Conservation (phyloP, 805 yeast species). For the Jamesozyma lodderae region DNA sequence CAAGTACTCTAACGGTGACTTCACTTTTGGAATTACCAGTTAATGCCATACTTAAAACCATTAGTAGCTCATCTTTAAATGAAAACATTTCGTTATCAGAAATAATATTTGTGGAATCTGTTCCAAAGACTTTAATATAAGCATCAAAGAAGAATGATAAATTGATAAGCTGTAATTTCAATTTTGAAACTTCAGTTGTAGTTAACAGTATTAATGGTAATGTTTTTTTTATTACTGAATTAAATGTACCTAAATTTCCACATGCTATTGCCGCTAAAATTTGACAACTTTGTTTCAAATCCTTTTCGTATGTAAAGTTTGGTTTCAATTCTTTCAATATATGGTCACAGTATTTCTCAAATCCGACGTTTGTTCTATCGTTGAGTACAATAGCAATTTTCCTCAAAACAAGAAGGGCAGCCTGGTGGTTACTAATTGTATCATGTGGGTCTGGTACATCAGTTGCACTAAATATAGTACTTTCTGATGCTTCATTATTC, state of each 20-base stretch:
- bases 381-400: slow-evolving; percentile 35
- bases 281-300: slow-evolving; percentile 54
- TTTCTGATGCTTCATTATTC: slow-evolving; percentile 44
- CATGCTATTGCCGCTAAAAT: slow-evolving; percentile 48
- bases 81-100: background rate
- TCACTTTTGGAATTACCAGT: slow-evolving; percentile 60
- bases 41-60: slow-evolving; percentile 56
- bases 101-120: slow-evolving; percentile 12
- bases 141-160: slow-evolving; percentile 50
- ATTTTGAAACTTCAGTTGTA: slow-evolving; percentile 40
- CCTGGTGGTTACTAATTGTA: slow-evolving; percentile 27
- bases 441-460: background rate
- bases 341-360: slow-evolving; percentile 34
- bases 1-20: slow-evolving; percentile 54
- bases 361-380: slow-evolving; percentile 21
- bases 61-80: slow-evolving; percentile 59
- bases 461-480: slow-evolving; percentile 4
- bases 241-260: slow-evolving; percentile 38
- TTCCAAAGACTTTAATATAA: slow-evolving; percentile 39
- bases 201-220: slow-evolving; percentile 37
- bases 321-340: slow-evolving; percentile 44
- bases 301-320: slow-evolving; percentile 41
- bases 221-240: slow-evolving; percentile 37
- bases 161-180: slow-evolving; percentile 51
- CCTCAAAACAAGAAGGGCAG: slow-evolving; percentile 38